Base-by-base conservation (phyloP, 163 green algal genomes). In the Prototheca stagnorum region DNA sequence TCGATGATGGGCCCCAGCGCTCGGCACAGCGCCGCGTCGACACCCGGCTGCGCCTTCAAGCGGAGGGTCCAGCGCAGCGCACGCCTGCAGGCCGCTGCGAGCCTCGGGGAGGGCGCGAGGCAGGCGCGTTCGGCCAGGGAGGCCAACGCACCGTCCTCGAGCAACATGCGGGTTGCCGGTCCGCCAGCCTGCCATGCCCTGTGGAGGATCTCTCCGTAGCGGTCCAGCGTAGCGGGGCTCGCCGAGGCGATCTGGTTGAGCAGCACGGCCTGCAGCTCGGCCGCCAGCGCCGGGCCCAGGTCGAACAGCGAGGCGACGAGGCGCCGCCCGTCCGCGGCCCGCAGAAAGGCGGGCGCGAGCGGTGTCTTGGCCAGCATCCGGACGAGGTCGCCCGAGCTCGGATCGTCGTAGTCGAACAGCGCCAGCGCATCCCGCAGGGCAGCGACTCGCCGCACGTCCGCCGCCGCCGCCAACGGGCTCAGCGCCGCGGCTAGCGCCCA, bases 1-100 rank as follows among this genome's bases (percentile, higher is more conserved):
- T 82, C 85, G 19, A 92, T 57, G 57, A 92, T 73, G 1, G 81
- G 81, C 59, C 76, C 65, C 46, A 85, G 88, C 37, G 88, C 64
- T 14, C 77, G 65, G 50, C 79, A 55, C 48, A 92, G 69, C 64
- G 81, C 53, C 17, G 59, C 60, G 46, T 83, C 76, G 12, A 87
- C 68, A 35, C 62, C 61, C 14, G 45, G 48, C 43, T 56, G 21
- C 24, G 52, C 11, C 64, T 81, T 88, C 34, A 78, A 54, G 20
- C 20, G 39, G 44, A 86, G 74, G 31, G 89, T 54, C 4, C 66
- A 71, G 17, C 64, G 47, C 21, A 92, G 62, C 36, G 88, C 67
- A 4, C 55, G 42, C 16, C 64, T 49, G n/a, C 82, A 54, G 27
- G 55, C 54, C 7, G 56, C 46, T 1, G 54, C 60, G 49, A 84